phyloP scores from a whole-genome alignment of 2,329 filamentous ascomycete species.

The Phyllosticta citriasiana region DNA sequence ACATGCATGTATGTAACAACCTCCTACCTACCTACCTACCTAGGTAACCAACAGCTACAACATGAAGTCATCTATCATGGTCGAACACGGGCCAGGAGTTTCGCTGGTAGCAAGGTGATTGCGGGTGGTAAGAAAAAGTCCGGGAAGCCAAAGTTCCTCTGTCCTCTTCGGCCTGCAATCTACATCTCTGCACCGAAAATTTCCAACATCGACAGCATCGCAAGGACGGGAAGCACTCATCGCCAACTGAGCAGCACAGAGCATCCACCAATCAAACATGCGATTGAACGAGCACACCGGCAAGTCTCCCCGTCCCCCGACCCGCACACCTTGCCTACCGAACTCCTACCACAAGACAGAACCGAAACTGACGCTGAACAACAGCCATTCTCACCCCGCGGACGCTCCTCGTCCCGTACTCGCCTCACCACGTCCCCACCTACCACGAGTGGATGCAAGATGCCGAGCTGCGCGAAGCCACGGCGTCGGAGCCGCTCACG shows the following conservation, averaged over 20 bases:
- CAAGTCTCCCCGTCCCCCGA: slow-evolving; percentile 11
- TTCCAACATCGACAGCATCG: background rate
- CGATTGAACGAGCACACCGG: slow-evolving; percentile 33
- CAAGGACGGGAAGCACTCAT: background rate
- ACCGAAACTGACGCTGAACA: background rate
- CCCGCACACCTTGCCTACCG: background rate
- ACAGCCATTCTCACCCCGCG: slow-evolving; percentile 57
- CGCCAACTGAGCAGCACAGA: background rate
- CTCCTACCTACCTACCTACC: background rate
- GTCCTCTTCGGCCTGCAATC: background rate
- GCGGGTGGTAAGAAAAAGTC: background rate
- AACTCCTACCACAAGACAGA: background rate
- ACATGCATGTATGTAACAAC: too few species aligned
- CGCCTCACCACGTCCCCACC: slow-evolving; percentile 64
- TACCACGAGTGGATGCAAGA: slow-evolving; percentile 94
- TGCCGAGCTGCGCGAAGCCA: slow-evolving; percentile 64
- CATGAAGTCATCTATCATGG: slow-evolving; percentile 7
- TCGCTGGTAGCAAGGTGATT: background rate
- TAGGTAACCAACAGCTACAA: background rate
- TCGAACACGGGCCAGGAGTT: background rate
- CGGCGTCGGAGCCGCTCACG: slow-evolving; percentile 75
- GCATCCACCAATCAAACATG: slow-evolving; percentile 19
- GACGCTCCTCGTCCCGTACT: slow-evolving; percentile 75
- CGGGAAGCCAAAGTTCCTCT: background rate
- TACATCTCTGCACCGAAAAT: background rate